Evolutionary conservation across 768 basidiomycete species (phyloP).

Genomic region (Collybia nuda): DNA sequence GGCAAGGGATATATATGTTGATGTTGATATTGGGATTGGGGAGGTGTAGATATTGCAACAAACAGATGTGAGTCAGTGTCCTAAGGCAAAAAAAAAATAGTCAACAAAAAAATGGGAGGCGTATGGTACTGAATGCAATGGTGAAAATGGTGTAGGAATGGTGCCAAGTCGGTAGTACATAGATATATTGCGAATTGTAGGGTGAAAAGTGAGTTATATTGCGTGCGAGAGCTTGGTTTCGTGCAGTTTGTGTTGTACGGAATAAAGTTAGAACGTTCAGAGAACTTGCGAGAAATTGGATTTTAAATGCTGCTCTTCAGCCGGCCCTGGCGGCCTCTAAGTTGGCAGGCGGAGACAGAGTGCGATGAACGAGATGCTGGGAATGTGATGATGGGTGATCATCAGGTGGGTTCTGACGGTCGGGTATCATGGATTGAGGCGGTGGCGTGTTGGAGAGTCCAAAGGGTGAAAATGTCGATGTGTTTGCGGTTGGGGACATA

Average conservation of each 20-base stretch:
- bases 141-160: conserved; percentile 15
- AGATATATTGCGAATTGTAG: conserved; percentile 23
- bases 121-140: conserved; percentile 21
- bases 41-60: conserved; percentile 24
- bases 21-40: conserved; percentile 11
- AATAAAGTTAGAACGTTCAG: conserved; percentile 10
- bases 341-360: conserved; percentile 27
- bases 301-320: conserved; percentile 23
- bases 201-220: conserved; percentile 22
- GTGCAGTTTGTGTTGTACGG: conserved; percentile 18
- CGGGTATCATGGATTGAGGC: conserved; percentile 35
- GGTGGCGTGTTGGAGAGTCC: conserved; percentile 28
- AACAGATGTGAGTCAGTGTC: conserved; percentile 14
- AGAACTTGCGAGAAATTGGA: conserved; percentile 18
- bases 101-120: conserved; percentile 17
- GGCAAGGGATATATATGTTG: conserved; percentile 15
- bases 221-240: conserved; percentile 20
- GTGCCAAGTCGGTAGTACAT: conserved; percentile 28
- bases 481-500: conserved; percentile 15
- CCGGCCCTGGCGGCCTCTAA: conserved; percentile 49
- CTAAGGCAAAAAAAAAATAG: conserved; percentile 20
- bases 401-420: conserved; percentile 27
- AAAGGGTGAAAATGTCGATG: conserved; percentile 36
- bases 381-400: conserved; percentile 30
- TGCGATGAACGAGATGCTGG: conserved; percentile 30